phyloP scores from a whole-genome alignment of 495 filamentous ascomycete species.

The Penicillium coffeae region DNA sequence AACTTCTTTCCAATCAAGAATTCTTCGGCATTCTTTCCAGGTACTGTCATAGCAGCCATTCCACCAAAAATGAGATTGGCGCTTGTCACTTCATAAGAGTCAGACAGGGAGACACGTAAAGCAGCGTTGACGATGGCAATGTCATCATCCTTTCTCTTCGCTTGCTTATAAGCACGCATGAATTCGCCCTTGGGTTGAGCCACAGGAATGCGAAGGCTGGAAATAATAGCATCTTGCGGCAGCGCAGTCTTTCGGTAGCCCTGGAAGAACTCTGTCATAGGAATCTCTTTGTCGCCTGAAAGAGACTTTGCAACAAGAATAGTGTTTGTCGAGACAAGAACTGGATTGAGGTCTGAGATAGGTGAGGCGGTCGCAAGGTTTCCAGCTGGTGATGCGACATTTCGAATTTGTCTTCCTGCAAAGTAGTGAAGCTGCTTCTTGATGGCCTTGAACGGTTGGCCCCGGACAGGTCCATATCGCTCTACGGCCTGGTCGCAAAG shows the following conservation, averaged over 20 bases:
- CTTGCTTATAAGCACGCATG: slow-evolving; percentile 79
- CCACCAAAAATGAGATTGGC: slow-evolving; percentile 83
- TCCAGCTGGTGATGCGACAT: slow-evolving; percentile 93
- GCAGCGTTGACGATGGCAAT: slow-evolving; percentile 93
- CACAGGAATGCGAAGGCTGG: slow-evolving; percentile 77
- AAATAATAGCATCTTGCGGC: slow-evolving; percentile 76
- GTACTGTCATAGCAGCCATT: slow-evolving; percentile 83
- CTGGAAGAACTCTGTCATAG: slow-evolving; percentile 90
- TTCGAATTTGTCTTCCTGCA: slow-evolving; percentile 91
- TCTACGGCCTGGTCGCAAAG: slow-evolving; percentile 71
- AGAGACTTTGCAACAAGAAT: slow-evolving; percentile 73
- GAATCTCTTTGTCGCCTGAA: slow-evolving; percentile 68
- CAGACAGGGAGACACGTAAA: slow-evolving; percentile 64
- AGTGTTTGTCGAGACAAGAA: slow-evolving; percentile 84
- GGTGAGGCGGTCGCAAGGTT: slow-evolving; percentile 94
- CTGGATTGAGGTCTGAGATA: slow-evolving; percentile 94
- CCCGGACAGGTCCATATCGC: slow-evolving; percentile 66
- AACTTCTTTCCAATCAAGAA: slow-evolving; percentile 75
- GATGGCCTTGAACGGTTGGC: slow-evolving; percentile 57
- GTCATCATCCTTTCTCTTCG: slow-evolving; percentile 95
- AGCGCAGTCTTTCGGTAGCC: slow-evolving; percentile 86
- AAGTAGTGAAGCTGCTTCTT: slow-evolving; percentile 69
- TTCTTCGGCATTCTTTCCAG: slow-evolving; percentile 68
- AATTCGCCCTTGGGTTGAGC: slow-evolving; percentile 52
- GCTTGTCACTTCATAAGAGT: slow-evolving; percentile 61